A percentile compares a stretch with the other conserved stretches of the same genome.
Conservation (phyloP, 768 basidiomycete species). For the Boletellus ananiceps region DNA sequence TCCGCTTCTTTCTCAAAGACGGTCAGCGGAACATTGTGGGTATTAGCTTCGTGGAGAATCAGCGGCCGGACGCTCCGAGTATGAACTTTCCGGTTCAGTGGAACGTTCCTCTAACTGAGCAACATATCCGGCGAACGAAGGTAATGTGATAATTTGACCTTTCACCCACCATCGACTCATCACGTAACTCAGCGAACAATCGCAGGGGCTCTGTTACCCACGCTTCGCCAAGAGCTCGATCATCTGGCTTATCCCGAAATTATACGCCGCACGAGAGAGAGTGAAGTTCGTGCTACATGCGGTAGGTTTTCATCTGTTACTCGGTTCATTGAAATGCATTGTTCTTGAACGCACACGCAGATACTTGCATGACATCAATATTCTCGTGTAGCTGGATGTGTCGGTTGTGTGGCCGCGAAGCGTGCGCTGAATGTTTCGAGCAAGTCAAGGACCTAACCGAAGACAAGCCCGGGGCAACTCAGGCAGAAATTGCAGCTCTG, state of each 20-base stretch:
- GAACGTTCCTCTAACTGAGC: constrained; percentile 53
- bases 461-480: constrained; percentile 44
- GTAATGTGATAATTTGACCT: constrained; percentile 32
- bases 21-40: constrained; percentile 53
- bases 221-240: constrained; percentile 56
- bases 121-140: constrained; percentile 58
- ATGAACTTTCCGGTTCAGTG: constrained; percentile 62
- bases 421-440: constrained; percentile 78
- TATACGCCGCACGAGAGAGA: constrained; percentile 71
- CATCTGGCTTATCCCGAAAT: constrained; percentile 56
- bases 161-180: constrained; percentile 6
- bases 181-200: constrained; percentile 50
- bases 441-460: constrained; percentile 62
- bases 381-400: constrained; percentile 92
- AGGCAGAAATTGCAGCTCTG: constrained; percentile 45
- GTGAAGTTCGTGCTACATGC: constrained; percentile 80
- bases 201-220: constrained; percentile 63
- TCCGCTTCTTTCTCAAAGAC: constrained; percentile 72
- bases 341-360: constrained; percentile 37
- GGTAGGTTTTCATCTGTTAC: constrained; percentile 44
- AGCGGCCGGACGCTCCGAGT: constrained; percentile 50
- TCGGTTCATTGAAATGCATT: constrained; percentile 1
- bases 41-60: constrained; percentile 65
- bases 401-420: constrained; percentile 83
- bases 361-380: constrained; percentile 91